phyloP scores from a whole-genome alignment of 108 stramenopile species.

The Skeletonema potamos region DNA sequence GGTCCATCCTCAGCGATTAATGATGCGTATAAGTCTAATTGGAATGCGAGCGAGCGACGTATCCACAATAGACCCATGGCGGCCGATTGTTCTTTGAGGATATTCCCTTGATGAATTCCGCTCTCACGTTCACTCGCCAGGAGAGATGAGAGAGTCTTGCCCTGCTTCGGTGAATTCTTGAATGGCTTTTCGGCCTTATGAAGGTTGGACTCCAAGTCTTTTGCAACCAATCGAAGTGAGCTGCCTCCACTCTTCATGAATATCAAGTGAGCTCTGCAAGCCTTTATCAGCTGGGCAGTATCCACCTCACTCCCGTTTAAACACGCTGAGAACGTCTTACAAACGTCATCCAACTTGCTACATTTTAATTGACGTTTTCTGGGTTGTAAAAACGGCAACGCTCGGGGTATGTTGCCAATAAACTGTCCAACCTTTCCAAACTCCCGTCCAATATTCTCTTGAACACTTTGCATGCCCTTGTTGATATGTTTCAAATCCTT shows the following conservation, averaged over 20 bases:
- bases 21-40: conserved; percentile 45
- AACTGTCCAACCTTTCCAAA: conserved; percentile 10
- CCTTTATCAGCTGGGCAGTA: conserved; percentile 46
- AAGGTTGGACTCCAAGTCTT: conserved; percentile 56
- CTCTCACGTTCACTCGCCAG: conserved; percentile 35
- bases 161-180: conserved; percentile 33
- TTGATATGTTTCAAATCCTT: conserved; percentile 8
- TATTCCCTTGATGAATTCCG: conserved; percentile 43
- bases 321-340: conserved; percentile 24
- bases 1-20: conserved; percentile 10
- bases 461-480: background rate
- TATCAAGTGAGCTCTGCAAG: conserved; percentile 41
- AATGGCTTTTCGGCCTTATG: conserved; percentile 50
- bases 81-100: conserved; percentile 51
- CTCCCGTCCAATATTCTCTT: conserved; percentile 5
- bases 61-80: conserved; percentile 72
- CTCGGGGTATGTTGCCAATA: conserved; percentile 15
- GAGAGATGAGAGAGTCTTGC: conserved; percentile 26
- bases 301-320: conserved; percentile 37
- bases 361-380: conserved; percentile 7
- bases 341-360: conserved; percentile 39
- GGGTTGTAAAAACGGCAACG: conserved; percentile 2
- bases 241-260: conserved; percentile 48
- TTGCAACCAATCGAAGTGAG: conserved; percentile 39
- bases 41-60: conserved; percentile 54